Base-by-base conservation (phyloP, 2,329 filamentous ascomycete species). In the Fusarium stilboides region DNA sequence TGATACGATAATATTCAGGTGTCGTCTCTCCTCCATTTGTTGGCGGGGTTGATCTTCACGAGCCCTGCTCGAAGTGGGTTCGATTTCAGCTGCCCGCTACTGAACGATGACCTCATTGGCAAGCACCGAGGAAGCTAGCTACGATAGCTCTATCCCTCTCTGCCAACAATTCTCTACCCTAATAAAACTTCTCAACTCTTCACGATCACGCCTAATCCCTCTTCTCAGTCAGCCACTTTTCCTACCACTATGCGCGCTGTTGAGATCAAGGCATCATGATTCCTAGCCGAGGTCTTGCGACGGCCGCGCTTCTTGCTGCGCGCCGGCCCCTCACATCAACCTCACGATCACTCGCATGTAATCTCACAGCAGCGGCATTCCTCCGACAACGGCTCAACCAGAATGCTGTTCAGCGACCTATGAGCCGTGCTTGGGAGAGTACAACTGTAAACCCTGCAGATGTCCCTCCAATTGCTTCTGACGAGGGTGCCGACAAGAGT, bases 401-500 rank as follows among this genome's bases (percentile, higher is more conserved):
- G n/a, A 45, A 58, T 24, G n/a, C 14, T 3, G 22, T 65, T 33
- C 50, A 59, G 19, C 40, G 47, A 19, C 49, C 70, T 10, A 40
- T 36, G 6, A 52, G n/a, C n/a, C 69, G 74, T 17, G 67, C 52
- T 14, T 77, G 75, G 74, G 62, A 71, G 65, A 75, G 69, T 40
- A 77, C 75, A 26, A 28, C 71, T 8, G 61, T 64, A 2, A 71
- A 71, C 31, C 45, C 73, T 10, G 50, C 53, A 3, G 56, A 62
- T 31, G 45, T 49, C 12, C 50, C 71, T 24, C 57, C 63, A 8
- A 63, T 45, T 26, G 59, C 62, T 22, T 40, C 65, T 6, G 70
- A 74, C 13, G 59, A 65, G 13, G 88, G 87, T 52, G 88, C 89
- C 69, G 86, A 92, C 73, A 89, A 92, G 68, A 89, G 89, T 12